Base-by-base conservation (phyloP, 2,329 filamentous ascomycete genomes). In the Apiospora arundinis region DNA sequence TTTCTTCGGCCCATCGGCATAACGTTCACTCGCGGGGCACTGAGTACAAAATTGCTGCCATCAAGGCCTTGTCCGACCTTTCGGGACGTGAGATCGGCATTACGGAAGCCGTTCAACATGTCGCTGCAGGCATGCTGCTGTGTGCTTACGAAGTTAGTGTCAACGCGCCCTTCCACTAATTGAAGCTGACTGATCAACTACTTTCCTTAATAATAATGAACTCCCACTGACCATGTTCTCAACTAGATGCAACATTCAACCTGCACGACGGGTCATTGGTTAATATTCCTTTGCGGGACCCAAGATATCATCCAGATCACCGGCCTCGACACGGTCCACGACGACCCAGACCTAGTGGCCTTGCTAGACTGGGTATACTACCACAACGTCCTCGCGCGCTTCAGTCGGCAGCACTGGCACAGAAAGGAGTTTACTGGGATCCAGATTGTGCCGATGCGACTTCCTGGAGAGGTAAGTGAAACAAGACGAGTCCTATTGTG, bases 361-460 rank as follows among this genome's bases (percentile, higher is more conserved):
- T 66, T 79, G 25, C 70, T 78, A 44, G 77, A 79, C 68, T 79
- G 77, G 74, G 75, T 79, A 1, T 74, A 79, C 69, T 80, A 80
- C 71, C 74, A 79, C 69, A 76, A 78, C 69, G 75, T 77, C 1
- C 69, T 79, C 8, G 73, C 77, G 9, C 76, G 75, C 49, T 80
- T 80, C 69, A 74, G 74, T 21, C 67, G 76, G 1, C 72, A 67
- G 52, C 75, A 79, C 67, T 79, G 77, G 79, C 67, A 73, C 12
- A 73, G 73, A 14, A 71, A 73, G 40, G 60, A 63, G 21, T 32
- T 56, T 32, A 25, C 4, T 16, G 49, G 49, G 9, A 25, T 56
- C 18, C 49, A 56, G 28, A 25, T 56, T 8, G 14, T 25, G 9
- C 49, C 49, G 18, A 56, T 56, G 49, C 28, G 25, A 21, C 25